phyloP scores from a whole-genome alignment of 148 eudicot genomes.

The Vaccinium macrocarpon region DNA sequence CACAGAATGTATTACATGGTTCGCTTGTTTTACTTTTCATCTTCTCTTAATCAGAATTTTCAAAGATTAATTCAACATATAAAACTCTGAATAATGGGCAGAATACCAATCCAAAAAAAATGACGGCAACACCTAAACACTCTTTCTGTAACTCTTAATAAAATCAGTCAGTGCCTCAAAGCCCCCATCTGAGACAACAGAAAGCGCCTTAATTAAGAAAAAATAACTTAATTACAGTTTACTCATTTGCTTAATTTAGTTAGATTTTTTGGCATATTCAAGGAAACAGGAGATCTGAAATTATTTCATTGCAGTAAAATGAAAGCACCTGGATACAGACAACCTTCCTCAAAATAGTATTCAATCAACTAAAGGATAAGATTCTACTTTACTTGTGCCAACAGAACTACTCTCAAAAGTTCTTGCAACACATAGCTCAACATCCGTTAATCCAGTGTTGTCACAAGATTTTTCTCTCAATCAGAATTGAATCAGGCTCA shows the following conservation, averaged over 20 bases:
- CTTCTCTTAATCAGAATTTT: not conserved
- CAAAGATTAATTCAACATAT: not conserved
- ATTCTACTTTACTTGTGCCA: not conserved
- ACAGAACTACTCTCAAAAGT: not conserved
- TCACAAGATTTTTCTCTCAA: not conserved
- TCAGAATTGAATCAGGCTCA: not conserved
- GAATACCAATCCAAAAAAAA: not conserved
- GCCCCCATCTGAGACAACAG: constrained; percentile 4
- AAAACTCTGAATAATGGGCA: not conserved
- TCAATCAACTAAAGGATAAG: not conserved
- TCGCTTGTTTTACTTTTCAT: not conserved
- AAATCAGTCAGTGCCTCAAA: not conserved
- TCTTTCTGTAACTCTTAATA: not conserved
- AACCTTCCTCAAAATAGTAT: not conserved
- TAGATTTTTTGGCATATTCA: not conserved
- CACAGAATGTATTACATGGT: too few relatives aligned
- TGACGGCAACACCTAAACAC: not conserved
- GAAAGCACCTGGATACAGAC: not conserved
- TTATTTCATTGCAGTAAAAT: not conserved
- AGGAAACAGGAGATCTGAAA: not conserved
- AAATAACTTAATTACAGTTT: not conserved
- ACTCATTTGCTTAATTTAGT: not conserved
- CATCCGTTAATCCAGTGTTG: not conserved
- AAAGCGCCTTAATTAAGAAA: not conserved
- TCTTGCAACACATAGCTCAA: not conserved